Evolutionary conservation across 2,329 filamentous ascomycete species (phyloP), one percentile per base, ranked within the genome.

Genomic region (Pseudovirgaria hyperparasitica): DNA sequence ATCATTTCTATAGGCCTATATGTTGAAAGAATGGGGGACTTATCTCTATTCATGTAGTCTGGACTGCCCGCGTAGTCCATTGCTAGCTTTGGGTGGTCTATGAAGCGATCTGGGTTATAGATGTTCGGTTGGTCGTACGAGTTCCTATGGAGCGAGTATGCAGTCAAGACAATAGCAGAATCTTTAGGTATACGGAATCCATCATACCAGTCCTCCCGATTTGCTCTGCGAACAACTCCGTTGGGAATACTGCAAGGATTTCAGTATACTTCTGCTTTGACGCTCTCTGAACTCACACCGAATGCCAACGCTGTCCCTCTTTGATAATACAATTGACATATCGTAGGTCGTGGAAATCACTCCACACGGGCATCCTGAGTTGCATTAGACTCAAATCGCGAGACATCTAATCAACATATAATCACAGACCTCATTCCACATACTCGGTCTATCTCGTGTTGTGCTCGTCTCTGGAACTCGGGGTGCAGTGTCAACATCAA

Each of bases 91-190:
- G 43, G 46, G 17, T 43, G 40, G 11, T 42, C 40, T 13, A 40
- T 36, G 26, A 43, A 58, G 23, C 51, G 46, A 26, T 54, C 50
- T 5, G 54, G 54, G 25, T 56, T 46, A 39, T 54, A 57, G 1
- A 13, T 26, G 6, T 43, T 39, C 4, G 50, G 42, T 7, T 48
- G 29, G 2, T 36, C 26, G 27, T 37, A 43, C 17, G 39, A 26
- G 12, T 17, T 26, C 11, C 28, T 24, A 25, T 30, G 26, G 5
- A 49, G 35, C 11, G 39, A 39, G 30, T 35, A 45, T 6, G 37
- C 35, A 5, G 50, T 45, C 6, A 52, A 42, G 16, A 53, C 45
- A 12, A 53, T 36, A 1, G 38, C 41, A 8, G 43, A 34, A 12
- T 39, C 37, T 37, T 43, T 47, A 19, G 38, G 46, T 15, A 48